These are phyloP conservation scores for Arachis stenosperma DNA, from an alignment of 306 rosid species.

Conservation along the genomic window DNA sequence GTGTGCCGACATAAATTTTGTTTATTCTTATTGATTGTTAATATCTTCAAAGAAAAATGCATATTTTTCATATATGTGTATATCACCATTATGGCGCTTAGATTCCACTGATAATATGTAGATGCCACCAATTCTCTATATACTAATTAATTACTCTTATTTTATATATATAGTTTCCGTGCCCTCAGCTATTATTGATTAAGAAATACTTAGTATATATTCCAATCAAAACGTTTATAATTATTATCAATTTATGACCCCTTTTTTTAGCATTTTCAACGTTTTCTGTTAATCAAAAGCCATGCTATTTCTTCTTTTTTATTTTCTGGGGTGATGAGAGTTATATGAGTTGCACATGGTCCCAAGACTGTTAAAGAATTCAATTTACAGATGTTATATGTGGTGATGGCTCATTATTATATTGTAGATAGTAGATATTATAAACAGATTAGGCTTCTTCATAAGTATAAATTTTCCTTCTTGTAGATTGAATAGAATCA, in stretches of 20 bases:
- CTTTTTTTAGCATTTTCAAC: neutral
- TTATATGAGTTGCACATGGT: constrained; percentile 15
- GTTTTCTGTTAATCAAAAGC: neutral
- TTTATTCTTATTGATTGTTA: neutral
- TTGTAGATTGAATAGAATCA: constrained; percentile 41
- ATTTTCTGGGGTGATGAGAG: neutral
- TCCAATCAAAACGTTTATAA: too few relatives aligned
- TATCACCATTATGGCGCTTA: neutral
- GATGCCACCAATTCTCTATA: neutral
- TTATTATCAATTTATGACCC: neutral
- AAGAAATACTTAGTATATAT: neutral
- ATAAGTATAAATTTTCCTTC: neutral
- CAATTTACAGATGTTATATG: neutral
- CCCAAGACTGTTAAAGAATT: neutral
- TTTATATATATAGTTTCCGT: neutral
- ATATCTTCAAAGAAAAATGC: neutral
- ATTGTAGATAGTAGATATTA: neutral
- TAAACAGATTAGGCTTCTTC: constrained; percentile 3
- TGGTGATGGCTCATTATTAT: neutral
- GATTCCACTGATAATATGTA: neutral
- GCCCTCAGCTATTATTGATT: neutral
- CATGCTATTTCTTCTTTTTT: neutral
- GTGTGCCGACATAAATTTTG: too few relatives aligned
- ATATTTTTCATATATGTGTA: neutral
- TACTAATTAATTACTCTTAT: neutral